Evolutionary conservation across 306 rosid species (phyloP).

Genomic region (Fagus crenata): DNA sequence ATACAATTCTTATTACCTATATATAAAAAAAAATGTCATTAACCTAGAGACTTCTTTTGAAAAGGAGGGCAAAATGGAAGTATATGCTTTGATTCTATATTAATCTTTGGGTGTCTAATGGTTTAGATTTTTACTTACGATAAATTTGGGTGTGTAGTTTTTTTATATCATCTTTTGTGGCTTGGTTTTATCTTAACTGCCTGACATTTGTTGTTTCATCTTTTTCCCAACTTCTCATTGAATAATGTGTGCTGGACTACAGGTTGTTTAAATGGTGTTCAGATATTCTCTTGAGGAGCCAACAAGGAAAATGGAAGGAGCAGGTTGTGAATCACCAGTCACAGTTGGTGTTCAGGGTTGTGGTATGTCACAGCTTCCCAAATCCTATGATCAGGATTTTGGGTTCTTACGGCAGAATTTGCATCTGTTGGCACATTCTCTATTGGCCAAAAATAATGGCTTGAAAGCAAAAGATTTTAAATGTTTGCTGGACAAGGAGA

Average conservation of each 20-base stretch:
- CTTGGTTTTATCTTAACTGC: not conserved
- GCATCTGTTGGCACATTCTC: not conserved
- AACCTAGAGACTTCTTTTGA: not conserved
- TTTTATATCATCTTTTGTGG: not conserved
- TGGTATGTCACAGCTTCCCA: not conserved
- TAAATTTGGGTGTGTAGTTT: not conserved
- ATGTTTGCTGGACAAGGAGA: not conserved
- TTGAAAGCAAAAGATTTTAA: not conserved
- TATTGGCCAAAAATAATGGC: not conserved
- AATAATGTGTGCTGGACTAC: not conserved
- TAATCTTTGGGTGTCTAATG: not conserved
- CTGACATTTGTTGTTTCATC: not conserved
- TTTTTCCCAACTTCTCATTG: not conserved
- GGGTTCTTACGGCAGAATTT: not conserved
- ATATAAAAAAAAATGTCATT: not conserved
- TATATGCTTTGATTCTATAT: not conserved
- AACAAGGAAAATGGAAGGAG: not conserved
- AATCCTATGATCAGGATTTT: not conserved
- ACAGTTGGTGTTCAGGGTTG: not conserved
- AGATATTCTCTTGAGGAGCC: not conserved
- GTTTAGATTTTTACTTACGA: not conserved
- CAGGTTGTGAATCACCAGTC: not conserved
- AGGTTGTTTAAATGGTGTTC: conserved; percentile 8
- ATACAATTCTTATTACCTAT: not conserved
- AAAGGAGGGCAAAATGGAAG: not conserved